A percentile compares a stretch with the other conserved stretches of the same genome.
Conservation (phyloP, 2,329 filamentous ascomycete genomes). For the Penicillium crustosum region DNA sequence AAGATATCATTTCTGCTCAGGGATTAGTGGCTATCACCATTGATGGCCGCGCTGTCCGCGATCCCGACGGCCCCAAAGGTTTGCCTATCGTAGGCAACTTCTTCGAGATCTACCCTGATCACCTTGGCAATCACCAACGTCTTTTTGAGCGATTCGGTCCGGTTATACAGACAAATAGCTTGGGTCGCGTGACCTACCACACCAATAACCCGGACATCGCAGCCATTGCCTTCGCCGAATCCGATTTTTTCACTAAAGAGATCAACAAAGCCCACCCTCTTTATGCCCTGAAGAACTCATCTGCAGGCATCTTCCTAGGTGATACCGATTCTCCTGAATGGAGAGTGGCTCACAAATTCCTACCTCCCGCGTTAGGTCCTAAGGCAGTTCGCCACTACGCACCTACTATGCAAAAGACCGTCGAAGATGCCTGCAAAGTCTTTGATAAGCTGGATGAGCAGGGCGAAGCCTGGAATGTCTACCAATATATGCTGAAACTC, state of each 20-base stretch:
- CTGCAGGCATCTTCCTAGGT: slow-evolving; percentile 34
- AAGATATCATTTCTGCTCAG: slow-evolving; percentile 6
- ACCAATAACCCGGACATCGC: slow-evolving; percentile 54
- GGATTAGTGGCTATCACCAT: slow-evolving; percentile 7
- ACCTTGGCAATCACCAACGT: slow-evolving; percentile 57
- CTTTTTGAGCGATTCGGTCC: slow-evolving; percentile 56
- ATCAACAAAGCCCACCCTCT: slow-evolving; percentile 42
- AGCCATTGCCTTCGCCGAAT: slow-evolving; percentile 51
- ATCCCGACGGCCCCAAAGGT: slow-evolving; percentile 14
- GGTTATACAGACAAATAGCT: slow-evolving; percentile 53
- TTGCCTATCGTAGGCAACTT: slow-evolving; percentile 53
- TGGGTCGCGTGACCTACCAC: slow-evolving; percentile 52
- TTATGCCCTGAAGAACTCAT: slow-evolving; percentile 25
- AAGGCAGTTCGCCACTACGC: slow-evolving; percentile 45
- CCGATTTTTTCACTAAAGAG: slow-evolving; percentile 55
- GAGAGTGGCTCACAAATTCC: slow-evolving; percentile 58
- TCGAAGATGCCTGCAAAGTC: slow-evolving; percentile 52
- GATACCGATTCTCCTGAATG: slow-evolving; percentile 36
- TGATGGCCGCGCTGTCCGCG: slow-evolving; percentile 15
- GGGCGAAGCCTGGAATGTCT: slow-evolving; percentile 49
- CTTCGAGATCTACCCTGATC: slow-evolving; percentile 58
- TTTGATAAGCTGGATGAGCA: slow-evolving; percentile 51
- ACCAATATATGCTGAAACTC: slow-evolving; percentile 53
- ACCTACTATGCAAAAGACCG: slow-evolving; percentile 57
- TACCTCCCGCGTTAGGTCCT: slow-evolving; percentile 15